phyloP scores from a whole-genome alignment of 257 asterid species.

The Solanum chaucha region DNA sequence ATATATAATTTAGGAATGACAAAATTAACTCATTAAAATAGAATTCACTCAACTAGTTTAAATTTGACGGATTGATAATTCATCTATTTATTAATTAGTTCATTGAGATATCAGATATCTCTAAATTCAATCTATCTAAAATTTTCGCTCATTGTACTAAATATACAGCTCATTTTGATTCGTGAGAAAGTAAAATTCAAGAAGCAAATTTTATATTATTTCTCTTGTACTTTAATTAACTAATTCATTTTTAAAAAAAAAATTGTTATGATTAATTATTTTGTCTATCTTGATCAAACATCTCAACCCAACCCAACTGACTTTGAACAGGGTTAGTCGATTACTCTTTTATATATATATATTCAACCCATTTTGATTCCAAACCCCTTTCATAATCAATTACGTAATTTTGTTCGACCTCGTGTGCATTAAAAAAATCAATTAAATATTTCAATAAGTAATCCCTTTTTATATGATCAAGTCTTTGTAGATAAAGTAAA shows the following conservation, averaged over 20 bases:
- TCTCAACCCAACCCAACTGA: neutral
- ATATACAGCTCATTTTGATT: neutral
- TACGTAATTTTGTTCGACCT: neutral
- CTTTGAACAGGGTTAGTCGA: neutral
- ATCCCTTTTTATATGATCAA: neutral
- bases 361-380: neutral
- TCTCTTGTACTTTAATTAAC: neutral
- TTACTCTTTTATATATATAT: neutral
- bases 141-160: neutral
- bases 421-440: neutral
- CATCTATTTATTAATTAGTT: neutral
- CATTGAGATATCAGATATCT: neutral
- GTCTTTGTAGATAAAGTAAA: neutral
- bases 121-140: neutral
- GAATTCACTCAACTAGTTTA: neutral
- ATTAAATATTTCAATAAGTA: neutral
- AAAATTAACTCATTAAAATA: neutral
- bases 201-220: neutral
- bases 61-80: neutral
- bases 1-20: neutral
- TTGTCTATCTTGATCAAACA: neutral
- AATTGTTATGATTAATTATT: neutral
- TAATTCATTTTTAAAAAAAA: neutral
- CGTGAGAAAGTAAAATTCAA: neutral
- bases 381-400: neutral